Evolutionary conservation across 306 rosid genomes (phyloP), one percentile per base, ranked within the genome.

Genomic region (Castanopsis chinensis): DNA sequence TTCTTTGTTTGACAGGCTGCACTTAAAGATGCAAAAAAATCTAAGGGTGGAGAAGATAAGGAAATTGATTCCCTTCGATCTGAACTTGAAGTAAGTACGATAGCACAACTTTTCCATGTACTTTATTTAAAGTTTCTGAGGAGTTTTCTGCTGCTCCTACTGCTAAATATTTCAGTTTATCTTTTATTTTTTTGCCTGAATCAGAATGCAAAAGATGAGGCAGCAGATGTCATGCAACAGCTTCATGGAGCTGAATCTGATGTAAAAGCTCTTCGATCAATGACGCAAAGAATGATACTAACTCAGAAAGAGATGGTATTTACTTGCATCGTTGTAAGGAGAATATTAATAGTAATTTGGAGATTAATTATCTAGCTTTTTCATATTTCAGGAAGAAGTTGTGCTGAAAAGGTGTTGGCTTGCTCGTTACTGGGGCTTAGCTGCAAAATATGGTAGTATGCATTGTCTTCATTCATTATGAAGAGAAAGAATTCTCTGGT

Each of bases 391-490:
- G 99, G 99, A 95, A 83, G 99, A 95, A 91, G 99, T 95, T 69
- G 99, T 95, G 86, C 98, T 95, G 30, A 92, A 95, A 90, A 93
- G 98, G 85, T 95, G 99, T 80, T 95, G 99, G 99, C 95, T 95
- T 85, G 99, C 99, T 79, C 98, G 98, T 71, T 92, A 95, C 82
- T 95, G 99, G 99, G 98, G 99, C 71, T 83, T 95, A 78, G 99
- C 99, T 53, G 90, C 92, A 79, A 95, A 87, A 87, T 89, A 86
- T 78, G 97, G 99, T 92, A 86, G 77, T 69, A 41, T 41, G 45
- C 45, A 37, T 37, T 37, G 45, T 37, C 45, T 37, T 37, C 45
- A 37, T 37, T 37, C 45, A 37, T 37, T 37, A 37, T 37, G 45
- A 37, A 37, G 45, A 37, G 45, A 37, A 7, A 37, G 64, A 74